Base-by-base conservation (phyloP, 139 green algal species). In the Tetradesmus lagerheimii region DNA sequence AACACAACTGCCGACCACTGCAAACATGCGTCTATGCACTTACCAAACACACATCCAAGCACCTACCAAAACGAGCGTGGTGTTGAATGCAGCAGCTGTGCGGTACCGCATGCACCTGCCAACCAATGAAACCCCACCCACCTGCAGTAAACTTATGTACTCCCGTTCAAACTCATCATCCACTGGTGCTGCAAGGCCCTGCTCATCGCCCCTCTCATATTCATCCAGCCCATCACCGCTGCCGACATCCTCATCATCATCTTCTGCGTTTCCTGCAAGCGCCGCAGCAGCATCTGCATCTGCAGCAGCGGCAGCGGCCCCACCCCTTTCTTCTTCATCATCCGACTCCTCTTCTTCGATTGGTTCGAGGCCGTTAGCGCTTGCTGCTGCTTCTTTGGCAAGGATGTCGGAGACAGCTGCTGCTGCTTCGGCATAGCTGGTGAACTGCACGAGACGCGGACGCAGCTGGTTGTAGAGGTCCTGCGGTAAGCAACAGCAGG, bases 161-260 rank as follows among this genome's bases (percentile, higher is more conserved):
- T 97, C 95, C 3, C 93, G 91, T 89, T 97, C 95, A 91, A 97
- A 97, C 9, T 97, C 95, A 34, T 94, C 93, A 67, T 97, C 95
- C 53, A 91, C 25, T 79, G 86, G 57, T 41, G 14, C 37, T 16
- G 62, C 35, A 31, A 47, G 39, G 1, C 53, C 57, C 34, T 29
- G 57, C 25, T 25, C 75, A 1, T 29, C 74, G 1, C 35, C 80
- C 64, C 74, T 83, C 5, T 90, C 83, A 27, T 84, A 88, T 18
- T 85, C 38, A 38, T 76, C 84, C 38, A 50, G 27, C 5, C 41
- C 89, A 20, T 38, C 83, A 14, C 37, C 89, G n/a, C 23, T 39
- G 39, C 45, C 74, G 43, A 45, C 53, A 5, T 50, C 64, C 29
- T 92, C 91, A 14, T 91, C 91, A 57, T 93, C 91, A 43, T 67